Evolutionary conservation across 2,329 filamentous ascomycete genomes (phyloP), one percentile per base, ranked within the genome.

Genomic region (Teratosphaeria destructans): DNA sequence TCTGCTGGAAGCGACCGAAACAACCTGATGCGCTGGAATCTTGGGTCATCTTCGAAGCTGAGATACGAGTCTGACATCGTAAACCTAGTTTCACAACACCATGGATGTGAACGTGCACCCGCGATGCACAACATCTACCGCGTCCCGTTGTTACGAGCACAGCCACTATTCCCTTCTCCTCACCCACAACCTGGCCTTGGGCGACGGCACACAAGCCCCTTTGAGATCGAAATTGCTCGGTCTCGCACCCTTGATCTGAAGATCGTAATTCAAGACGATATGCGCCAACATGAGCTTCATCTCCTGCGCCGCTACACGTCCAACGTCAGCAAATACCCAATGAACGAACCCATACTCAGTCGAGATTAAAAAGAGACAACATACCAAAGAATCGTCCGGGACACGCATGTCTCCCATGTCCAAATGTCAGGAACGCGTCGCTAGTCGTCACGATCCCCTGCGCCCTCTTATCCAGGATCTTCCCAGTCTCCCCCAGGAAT

Each of bases 281-380:
- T 74, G 61, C 0, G 71, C 71, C 34, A 75, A 65, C 16, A 74
- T 63, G 59, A 75, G 70, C 62, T 75, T 73, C 43, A 75, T 62
- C 62, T 74, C 71, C 47, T 73, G 67, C 5, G 69, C 64, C 2
- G 71, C 71, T 32, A 32, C 29, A 32, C 4, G 4, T 7, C 4
- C 5, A 32, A 7, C 7, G 29, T 32, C 29, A 32, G 29, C 29
- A 7, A 32, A 32, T 7, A 7, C 29, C 2, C 29, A 32, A 32
- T 32, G 5, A 32, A 32, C 5, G 7, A 5, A 32, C 29, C 29
- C 29, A 32, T 32, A 32, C 7, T 32, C 29, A 32, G 29, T 32
- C 29, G 5, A 7, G 6, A 32, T 32, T 7, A 32, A 7, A 32
- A 32, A 32, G 29, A 32, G 1, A 32, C 5, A 32, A 32, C 29